phyloP scores from a whole-genome alignment of 2,329 filamentous ascomycete species.

The Erysiphe neolycopersici region DNA sequence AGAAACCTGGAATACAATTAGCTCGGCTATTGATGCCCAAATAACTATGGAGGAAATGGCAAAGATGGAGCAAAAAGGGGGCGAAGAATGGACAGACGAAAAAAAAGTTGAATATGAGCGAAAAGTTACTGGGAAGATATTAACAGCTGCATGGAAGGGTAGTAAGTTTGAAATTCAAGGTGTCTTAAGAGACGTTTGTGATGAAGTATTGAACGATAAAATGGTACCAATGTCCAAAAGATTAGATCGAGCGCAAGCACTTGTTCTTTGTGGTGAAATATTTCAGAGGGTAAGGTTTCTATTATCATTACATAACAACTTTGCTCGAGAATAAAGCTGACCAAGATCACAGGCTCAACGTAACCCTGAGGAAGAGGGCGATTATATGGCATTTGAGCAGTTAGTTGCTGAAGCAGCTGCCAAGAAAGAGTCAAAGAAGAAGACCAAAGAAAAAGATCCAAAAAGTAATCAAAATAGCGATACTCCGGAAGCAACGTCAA shows the following conservation, averaged over 20 bases:
- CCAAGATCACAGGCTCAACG: slow-evolving; percentile 41
- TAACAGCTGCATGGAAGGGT: slow-evolving; percentile 86
- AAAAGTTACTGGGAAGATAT: slow-evolving; percentile 87
- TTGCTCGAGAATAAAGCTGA: slow-evolving; percentile 1
- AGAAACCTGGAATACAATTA: slow-evolving; percentile 96
- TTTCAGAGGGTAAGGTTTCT: slow-evolving; percentile 43
- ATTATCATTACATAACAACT: not conserved
- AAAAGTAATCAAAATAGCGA: slow-evolving; percentile 4
- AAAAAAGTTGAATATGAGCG: slow-evolving; percentile 88
- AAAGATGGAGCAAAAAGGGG: slow-evolving; percentile 75
- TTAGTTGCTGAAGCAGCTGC: slow-evolving; percentile 87
- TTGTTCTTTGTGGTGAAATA: slow-evolving; percentile 71
- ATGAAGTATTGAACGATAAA: slow-evolving; percentile 55
- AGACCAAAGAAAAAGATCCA: slow-evolving; percentile 28
- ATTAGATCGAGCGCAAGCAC: slow-evolving; percentile 67
- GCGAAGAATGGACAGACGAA: slow-evolving; percentile 96
- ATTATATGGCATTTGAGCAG: slow-evolving; percentile 97
- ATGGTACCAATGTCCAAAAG: slow-evolving; percentile 62
- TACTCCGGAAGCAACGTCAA: slow-evolving; percentile 12
- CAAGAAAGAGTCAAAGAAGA: slow-evolving; percentile 67
- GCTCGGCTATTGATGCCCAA: slow-evolving; percentile 85
- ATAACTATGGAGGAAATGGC: slow-evolving; percentile 99
- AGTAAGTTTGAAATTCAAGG: slow-evolving; percentile 97
- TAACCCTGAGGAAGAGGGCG: slow-evolving; percentile 85
- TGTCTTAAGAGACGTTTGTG: slow-evolving; percentile 82